Percentiles rank a stretch among this genome's conserved stretches.
Evolutionary conservation across 352 stramenopile species (phyloP).

Genomic region (Phytophthora lateralis): DNA sequence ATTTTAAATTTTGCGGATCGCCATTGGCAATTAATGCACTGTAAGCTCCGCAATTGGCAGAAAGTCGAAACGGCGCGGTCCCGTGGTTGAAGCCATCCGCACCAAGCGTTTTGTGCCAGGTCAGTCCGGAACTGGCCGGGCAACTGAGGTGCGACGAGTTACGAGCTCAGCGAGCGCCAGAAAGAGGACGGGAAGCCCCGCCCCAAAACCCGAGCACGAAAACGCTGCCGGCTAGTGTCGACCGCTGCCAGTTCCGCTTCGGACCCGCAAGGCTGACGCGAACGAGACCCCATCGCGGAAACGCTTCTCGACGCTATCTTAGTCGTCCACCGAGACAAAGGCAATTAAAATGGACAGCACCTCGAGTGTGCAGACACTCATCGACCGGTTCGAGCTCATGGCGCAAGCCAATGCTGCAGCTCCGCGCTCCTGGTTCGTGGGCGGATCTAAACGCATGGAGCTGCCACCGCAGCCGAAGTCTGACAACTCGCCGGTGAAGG

Average conservation of each 20-base stretch:
- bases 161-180: not conserved
- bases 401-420: conserved; percentile 15
- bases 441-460: conserved; percentile 5
- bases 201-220: not conserved
- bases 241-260: conserved; percentile 30
- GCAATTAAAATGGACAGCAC: conserved; percentile 22
- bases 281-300: conserved; percentile 22
- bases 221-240: conserved; percentile 2
- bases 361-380: conserved; percentile 37
- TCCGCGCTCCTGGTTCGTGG: conserved; percentile 10
- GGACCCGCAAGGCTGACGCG: conserved; percentile 5
- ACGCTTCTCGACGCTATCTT: conserved; percentile 10
- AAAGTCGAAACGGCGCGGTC: conserved; percentile 12
- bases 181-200: conserved; percentile 7
- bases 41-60: not conserved
- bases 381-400: conserved; percentile 45
- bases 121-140: conserved; percentile 21
- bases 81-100: conserved; percentile 11
- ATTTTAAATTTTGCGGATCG: conserved; percentile 2
- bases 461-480: conserved; percentile 17
- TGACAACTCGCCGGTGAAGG: conserved; percentile 19
- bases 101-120: conserved; percentile 21
- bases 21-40: conserved; percentile 9
- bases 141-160: conserved; percentile 5
- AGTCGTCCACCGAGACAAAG: conserved; percentile 9